Conservation (phyloP, 139 green algal genomes). For the Chara braunii region DNA sequence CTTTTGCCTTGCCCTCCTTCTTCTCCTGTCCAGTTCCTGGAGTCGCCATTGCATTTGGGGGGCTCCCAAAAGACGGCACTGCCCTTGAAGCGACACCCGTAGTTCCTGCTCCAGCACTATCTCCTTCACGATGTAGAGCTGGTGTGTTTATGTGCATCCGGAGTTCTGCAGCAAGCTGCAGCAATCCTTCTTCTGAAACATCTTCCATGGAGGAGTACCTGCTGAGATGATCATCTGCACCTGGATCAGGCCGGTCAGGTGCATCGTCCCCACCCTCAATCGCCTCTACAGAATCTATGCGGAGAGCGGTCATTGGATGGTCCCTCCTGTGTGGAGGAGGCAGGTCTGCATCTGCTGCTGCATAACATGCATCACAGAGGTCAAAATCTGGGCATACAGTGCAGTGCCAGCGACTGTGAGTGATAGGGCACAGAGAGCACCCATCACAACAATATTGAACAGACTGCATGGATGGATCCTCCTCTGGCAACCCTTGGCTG, state of each 20-base stretch:
- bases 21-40: no score
- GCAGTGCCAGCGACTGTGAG: conserved; percentile 41
- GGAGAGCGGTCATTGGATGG: conserved; percentile 26
- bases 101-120: no score
- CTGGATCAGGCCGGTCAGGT: not conserved
- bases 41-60: no score
- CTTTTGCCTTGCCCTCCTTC: no score
- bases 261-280: not conserved
- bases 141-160: no score
- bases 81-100: no score
- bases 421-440: conserved; percentile 39
- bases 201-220: no score
- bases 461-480: no score
- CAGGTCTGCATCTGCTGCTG: not conserved
- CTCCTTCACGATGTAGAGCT: no score
- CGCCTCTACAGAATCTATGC: conserved; percentile 17
- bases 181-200: conserved; percentile 8
- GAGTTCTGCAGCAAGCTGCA: conserved; percentile 26
- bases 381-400: conserved; percentile 42
- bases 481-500: not conserved
- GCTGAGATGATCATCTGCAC: no score
- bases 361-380: conserved; percentile 38
- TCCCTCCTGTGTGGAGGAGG: conserved; percentile 1
- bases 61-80: no score
- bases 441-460: conserved; percentile 43